Conservation (phyloP, 257 asterid species). For the Solanum appendiculatum region DNA sequence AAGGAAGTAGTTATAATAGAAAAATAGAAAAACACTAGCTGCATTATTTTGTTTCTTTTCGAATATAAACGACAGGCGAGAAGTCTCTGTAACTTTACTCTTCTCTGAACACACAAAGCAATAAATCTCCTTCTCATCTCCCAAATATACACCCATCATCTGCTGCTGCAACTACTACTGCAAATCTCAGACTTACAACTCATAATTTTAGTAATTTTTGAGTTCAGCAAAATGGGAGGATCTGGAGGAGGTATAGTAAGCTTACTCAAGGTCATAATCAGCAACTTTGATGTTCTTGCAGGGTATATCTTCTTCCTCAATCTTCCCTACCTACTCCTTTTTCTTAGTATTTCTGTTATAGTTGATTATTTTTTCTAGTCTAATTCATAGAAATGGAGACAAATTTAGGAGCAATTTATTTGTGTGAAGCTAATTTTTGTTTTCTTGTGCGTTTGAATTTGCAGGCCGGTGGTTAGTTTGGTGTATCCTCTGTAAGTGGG, state of each 20-base stretch:
- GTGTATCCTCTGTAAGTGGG: conserved; percentile 83
- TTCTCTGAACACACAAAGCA: neutral
- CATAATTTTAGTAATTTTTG: neutral
- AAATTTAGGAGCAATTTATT: neutral
- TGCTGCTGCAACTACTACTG: neutral
- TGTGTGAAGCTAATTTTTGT: neutral
- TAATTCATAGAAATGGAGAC: neutral
- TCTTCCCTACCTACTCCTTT: neutral
- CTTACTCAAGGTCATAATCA: conserved; percentile 46
- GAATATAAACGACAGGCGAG: neutral
- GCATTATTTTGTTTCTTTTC: neutral
- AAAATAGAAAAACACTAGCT: neutral
- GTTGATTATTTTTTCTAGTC: neutral
- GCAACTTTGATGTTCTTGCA: conserved; percentile 70
- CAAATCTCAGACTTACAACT: neutral
- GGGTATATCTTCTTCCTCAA: conserved; percentile 32
- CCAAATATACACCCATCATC: neutral
- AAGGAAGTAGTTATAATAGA: neutral
- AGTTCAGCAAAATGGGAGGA: conserved; percentile 47
- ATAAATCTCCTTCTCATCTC: neutral
- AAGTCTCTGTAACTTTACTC: neutral
- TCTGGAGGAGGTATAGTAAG: conserved; percentile 55
- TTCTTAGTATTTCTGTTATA: neutral
- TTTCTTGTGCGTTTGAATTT: conserved; percentile 6
- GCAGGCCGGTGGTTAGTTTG: conserved; percentile 96